Evolutionary conservation across 176 grass and related monocot species (phyloP), one percentile per base, ranked within the genome.

Genomic region (Cymbopogon citratus): DNA sequence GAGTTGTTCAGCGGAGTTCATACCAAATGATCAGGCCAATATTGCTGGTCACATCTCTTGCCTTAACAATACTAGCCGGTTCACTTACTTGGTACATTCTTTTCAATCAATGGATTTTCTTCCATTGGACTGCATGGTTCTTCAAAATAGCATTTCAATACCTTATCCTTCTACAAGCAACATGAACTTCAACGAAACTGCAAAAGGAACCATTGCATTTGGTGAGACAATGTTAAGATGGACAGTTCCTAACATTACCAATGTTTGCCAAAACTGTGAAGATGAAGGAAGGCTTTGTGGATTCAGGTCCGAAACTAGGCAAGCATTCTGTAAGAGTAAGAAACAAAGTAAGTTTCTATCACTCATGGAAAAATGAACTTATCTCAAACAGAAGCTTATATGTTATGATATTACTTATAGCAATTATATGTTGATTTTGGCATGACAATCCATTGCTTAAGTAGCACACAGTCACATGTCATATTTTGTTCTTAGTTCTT

Each of bases 321-420:
- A 80, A 78, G 21, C 80, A 19, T 81, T 84, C 76, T 94, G 91
- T 52, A 49, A 56, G 64, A 67, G 91, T 43, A 49, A 57, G 64
- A 67, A 1, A 4, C 2, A 33, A 33, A 33, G 31, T 33, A n/a
- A n/a, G n/a, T n/a, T n/a, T n/a, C n/a, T n/a, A n/a, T n/a, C n/a
- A n/a, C n/a, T n/a, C n/a, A n/a, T n/a, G n/a, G n/a, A n/a, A n/a
- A n/a, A n/a, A n/a, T n/a, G n/a, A n/a, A n/a, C n/a, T n/a, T n/a
- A n/a, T 39, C 25, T 33, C 31, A 33, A 33, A 33, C 49, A 3
- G 74, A 12, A 70, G 10, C 0, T 34, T 15, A 34, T 52, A 34
- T 74, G 71, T 11, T 74, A 52, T 21, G 46, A 25, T 54, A 40
- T 34, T 31, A 73, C 14, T 27, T 46, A 6, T 46, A 7, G 48